Base-by-base conservation (phyloP, 495 filamentous ascomycete genomes). In the Penicillium pulvis region DNA sequence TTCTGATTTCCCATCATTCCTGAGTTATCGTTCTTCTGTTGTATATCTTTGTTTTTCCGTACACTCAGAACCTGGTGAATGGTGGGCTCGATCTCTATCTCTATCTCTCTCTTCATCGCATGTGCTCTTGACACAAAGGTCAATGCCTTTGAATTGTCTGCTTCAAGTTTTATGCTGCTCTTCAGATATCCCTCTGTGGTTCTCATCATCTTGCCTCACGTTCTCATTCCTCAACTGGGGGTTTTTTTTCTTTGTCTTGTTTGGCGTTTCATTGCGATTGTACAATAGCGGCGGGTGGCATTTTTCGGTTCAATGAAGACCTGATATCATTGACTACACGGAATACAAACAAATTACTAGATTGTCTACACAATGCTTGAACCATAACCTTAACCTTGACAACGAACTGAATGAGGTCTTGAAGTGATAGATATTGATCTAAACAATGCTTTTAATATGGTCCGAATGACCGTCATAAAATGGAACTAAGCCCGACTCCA, bases 371-470 rank as follows among this genome's bases (percentile, higher is more conserved):
- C 11, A 23, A 58, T 35, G 9, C 51, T 56, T 47, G 31, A 45
- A 24, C 3, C 42, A 5, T 6, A 45, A 45, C 10, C 9, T 36
- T 11, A 14, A 36, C 10, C 57, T 51, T 51, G 53, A 63, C 56
- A 63, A 64, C 4, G 16, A 31, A 28, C 12, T 49, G n/a, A 12
- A 49, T 23, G 26, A 28, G 46, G 46, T 30, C 24, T 49, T 49
- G 46, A 49, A 28, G 46, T 49, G 26, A 49, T 49, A 49, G 26
- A 49, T 49, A 49, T 31, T 49, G 46, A 30, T 49, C 26, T 49
- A 56, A 60, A 58, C 57, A 70, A 60, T 68, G 67, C 67, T 70
- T 70, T 68, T 70, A 44, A 49, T 53, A 55, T 54, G 55, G 9
- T 19, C 51, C 41, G 35, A 50, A 53, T 26, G 42, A 58, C 44